These are phyloP conservation scores for Rhodotorula kratochvilovae DNA, from an alignment of 768 basidiomycete species.

Conservation along the genomic window DNA sequence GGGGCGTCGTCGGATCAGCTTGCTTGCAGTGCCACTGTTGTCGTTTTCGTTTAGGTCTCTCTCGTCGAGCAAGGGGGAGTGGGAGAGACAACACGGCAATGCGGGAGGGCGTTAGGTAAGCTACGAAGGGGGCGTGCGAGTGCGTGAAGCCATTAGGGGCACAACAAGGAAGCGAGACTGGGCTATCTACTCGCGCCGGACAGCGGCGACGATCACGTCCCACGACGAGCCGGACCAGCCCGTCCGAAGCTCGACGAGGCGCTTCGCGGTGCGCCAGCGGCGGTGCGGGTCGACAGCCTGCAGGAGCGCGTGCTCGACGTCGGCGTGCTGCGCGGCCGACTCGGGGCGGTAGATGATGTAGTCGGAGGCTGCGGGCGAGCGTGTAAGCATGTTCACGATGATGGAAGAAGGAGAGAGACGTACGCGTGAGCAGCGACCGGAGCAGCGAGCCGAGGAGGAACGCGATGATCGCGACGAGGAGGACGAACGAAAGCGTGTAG, in stretches of 20 bases:
- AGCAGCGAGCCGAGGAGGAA: constrained; percentile 88
- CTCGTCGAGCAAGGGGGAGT: too few relatives aligned
- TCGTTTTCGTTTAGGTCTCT: too few relatives aligned
- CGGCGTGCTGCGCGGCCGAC: background rate
- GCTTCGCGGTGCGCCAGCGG: constrained; percentile 39
- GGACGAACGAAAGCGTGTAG: constrained; percentile 57
- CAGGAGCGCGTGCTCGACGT: constrained; percentile 35
- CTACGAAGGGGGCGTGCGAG: background rate
- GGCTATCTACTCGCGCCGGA: constrained; percentile 20
- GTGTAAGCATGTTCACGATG: too few relatives aligned
- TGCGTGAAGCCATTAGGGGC: background rate
- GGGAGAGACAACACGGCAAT: too few relatives aligned
- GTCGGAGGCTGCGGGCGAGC: constrained; percentile 21
- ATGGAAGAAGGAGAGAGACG: constrained; percentile 60
- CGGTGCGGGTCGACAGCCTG: constrained; percentile 37
- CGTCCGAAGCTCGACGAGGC: constrained; percentile 38
- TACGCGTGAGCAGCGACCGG: constrained; percentile 82
- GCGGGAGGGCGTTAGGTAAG: too few relatives aligned
- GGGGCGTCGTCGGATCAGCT: too few relatives aligned
- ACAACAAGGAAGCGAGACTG: background rate
- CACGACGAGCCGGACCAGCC: constrained; percentile 12
- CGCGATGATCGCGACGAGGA: constrained; percentile 76
- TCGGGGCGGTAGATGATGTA: constrained; percentile 38
- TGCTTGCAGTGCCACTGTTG: too few relatives aligned
- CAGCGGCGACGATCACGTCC: constrained; percentile 40